Conservation (phyloP, 768 basidiomycete species). For the Lactarius tabidus region DNA sequence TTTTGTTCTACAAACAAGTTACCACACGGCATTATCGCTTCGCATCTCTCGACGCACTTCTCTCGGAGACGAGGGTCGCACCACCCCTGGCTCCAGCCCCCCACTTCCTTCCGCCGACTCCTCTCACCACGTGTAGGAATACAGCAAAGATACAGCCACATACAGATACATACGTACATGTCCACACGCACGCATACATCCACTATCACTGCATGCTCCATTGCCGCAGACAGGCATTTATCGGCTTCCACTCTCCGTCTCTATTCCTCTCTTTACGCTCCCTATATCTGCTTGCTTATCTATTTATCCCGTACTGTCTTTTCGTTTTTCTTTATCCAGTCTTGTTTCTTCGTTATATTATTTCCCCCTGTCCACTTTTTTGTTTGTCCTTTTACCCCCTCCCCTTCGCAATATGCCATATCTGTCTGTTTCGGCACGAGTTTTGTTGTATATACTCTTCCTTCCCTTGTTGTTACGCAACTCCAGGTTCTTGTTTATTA, state of each 20-base stretch:
- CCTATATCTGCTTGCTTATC: background rate
- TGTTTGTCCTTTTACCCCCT: background rate
- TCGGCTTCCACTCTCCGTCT: background rate
- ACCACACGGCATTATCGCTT: background rate
- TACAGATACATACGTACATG: background rate
- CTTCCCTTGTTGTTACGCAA: background rate
- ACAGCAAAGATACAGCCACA: background rate
- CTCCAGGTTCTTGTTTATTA: background rate
- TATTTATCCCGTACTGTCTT: background rate
- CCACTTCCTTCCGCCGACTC: background rate
- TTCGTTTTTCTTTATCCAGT: background rate
- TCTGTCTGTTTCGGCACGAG: background rate
- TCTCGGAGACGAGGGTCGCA: background rate
- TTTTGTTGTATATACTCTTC: background rate
- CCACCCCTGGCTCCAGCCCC: background rate
- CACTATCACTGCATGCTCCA: background rate
- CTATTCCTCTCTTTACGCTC: background rate
- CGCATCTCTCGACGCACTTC: background rate
- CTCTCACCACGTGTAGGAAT: background rate
- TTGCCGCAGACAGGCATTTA: background rate
- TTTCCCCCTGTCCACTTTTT: background rate
- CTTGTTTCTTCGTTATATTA: background rate
- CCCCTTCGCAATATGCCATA: background rate
- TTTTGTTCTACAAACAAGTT: background rate
- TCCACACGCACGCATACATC: background rate